These are phyloP conservation scores for Pythium utonaiense DNA, from an alignment of 352 stramenopile genomes.

Conservation along the genomic window DNA sequence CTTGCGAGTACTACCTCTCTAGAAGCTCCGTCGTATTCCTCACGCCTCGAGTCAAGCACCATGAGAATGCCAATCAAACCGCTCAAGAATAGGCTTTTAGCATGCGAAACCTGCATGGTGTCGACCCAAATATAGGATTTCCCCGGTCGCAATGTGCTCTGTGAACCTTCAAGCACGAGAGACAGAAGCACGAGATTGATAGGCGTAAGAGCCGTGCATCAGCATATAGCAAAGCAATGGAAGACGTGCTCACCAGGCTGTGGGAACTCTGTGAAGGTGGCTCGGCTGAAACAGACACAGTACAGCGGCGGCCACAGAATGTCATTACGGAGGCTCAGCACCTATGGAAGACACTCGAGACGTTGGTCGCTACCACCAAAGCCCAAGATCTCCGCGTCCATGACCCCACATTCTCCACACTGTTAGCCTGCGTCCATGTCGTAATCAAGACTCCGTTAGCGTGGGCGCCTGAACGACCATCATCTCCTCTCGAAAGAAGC, in stretches of 20 bases:
- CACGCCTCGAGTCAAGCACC: too few species aligned
- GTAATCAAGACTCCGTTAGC: slow-evolving; percentile 30
- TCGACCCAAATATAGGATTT: not conserved
- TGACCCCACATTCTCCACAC: slow-evolving; percentile 37
- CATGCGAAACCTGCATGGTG: not conserved
- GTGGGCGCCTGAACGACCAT: slow-evolving; percentile 25
- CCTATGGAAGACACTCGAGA: slow-evolving; percentile 53
- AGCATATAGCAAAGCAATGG: slow-evolving; percentile 8
- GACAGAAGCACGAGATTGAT: not conserved
- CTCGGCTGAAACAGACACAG: not conserved
- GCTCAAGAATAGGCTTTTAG: not conserved
- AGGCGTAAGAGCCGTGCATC: not conserved
- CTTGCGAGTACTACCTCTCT: too few species aligned
- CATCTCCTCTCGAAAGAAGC: slow-evolving; percentile 16
- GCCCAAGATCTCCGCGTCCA: slow-evolving; percentile 31
- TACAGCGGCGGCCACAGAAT: slow-evolving; percentile 4
- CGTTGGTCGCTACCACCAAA: slow-evolving; percentile 35
- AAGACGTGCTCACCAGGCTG: slow-evolving; percentile 21
- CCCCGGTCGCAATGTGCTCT: not conserved
- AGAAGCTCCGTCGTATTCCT: too few species aligned
- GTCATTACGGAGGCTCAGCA: slow-evolving; percentile 38
- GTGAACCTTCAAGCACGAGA: not conserved
- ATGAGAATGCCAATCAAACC: too few species aligned
- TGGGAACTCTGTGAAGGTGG: slow-evolving; percentile 12
- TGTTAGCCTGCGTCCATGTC: slow-evolving; percentile 33